phyloP scores from a whole-genome alignment of 257 asterid genomes.

The Mitragyna speciosa region DNA sequence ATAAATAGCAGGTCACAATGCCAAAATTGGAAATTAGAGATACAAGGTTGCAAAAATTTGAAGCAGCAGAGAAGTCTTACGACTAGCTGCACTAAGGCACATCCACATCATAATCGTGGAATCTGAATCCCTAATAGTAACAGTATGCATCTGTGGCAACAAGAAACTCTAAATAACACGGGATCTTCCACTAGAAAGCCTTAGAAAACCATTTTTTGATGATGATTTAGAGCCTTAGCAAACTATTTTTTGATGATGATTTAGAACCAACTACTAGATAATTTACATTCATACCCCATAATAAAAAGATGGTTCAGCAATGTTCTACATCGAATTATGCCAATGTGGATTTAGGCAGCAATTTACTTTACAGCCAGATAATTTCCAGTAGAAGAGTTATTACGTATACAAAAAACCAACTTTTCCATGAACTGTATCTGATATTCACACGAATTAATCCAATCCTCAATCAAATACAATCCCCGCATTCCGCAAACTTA shows the following conservation, averaged over 20 bases:
- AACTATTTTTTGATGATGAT: not conserved
- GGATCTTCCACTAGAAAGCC: not conserved
- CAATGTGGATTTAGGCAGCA: not conserved
- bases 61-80: no score
- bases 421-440: not conserved
- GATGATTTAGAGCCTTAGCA: not conserved
- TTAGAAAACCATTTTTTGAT: not conserved
- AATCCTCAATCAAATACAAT: not conserved
- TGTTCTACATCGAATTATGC: not conserved
- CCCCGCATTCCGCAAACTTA: not conserved
- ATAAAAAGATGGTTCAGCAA: not conserved
- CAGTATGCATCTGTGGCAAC: not conserved
- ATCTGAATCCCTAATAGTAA: no score
- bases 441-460: not conserved
- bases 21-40: no score
- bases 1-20: no score
- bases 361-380: not conserved
- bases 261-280: not conserved
- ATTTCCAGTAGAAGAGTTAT: not conserved
- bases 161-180: not conserved
- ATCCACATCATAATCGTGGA: no score
- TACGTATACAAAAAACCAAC: no score
- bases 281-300: no score
- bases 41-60: no score
- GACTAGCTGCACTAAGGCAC: no score